Percentiles rank a stretch among this genome's conserved stretches.
These are phyloP conservation scores for Schoenoplectus triqueter DNA, from an alignment of 202 grass and related monocot genomes.

Conservation along the genomic window DNA sequence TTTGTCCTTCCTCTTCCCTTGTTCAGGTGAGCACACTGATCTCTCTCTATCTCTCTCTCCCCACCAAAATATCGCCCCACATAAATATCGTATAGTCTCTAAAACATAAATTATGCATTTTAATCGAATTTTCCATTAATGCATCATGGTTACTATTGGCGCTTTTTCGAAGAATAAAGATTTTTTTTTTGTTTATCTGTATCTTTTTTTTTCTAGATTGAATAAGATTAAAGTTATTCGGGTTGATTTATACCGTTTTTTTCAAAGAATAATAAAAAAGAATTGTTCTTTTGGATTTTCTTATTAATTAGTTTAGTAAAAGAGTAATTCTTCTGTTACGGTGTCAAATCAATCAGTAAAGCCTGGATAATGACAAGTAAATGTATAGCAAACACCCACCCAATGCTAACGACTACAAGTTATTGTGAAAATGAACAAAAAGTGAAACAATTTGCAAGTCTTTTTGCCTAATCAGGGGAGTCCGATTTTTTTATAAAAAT, in stretches of 20 bases:
- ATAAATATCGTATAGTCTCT: neutral
- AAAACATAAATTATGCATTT: neutral
- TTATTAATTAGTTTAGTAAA: slow-evolving; percentile 11
- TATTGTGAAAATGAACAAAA: neutral
- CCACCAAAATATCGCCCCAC: neutral
- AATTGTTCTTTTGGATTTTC: neutral
- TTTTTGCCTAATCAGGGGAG: neutral
- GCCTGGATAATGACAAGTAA: slow-evolving; percentile 29
- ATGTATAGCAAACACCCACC: slow-evolving; percentile 27
- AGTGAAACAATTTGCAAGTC: neutral
- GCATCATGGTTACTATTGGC: neutral
- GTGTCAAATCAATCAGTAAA: slow-evolving; percentile 32
- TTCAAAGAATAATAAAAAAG: slow-evolving; percentile 5
- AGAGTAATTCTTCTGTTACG: slow-evolving; percentile 27
- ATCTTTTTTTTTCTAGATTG: neutral
- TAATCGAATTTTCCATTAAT: neutral
- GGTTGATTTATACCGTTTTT: neutral
- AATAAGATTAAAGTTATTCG: slow-evolving; percentile 6
- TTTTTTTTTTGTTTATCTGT: neutral
- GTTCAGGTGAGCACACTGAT: slow-evolving; percentile 53
- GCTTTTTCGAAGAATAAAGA: neutral
- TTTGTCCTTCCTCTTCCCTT: slow-evolving; percentile 52
- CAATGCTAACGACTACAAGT: neutral
- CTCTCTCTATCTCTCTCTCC: neutral
- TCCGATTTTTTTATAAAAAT: neutral